phyloP scores from a whole-genome alignment of 495 filamentous ascomycete species.

The Neurospora tetrasperma region DNA sequence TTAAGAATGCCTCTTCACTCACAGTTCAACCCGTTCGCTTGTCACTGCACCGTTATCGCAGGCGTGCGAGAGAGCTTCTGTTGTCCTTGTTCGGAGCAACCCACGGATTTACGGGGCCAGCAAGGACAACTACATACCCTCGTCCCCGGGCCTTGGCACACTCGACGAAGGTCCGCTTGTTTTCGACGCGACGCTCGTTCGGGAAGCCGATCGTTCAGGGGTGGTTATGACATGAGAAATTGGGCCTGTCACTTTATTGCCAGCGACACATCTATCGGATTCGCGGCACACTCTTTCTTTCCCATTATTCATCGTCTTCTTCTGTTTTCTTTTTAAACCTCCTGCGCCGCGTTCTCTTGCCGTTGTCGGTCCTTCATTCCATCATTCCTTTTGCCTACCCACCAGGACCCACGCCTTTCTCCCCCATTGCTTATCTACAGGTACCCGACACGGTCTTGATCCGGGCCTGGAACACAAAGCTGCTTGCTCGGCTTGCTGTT shows the following conservation, averaged over 20 bases:
- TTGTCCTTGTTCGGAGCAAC: background rate
- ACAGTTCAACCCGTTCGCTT: background rate
- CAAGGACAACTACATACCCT: background rate
- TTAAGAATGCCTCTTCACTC: background rate
- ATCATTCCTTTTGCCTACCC: background rate
- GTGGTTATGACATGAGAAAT: background rate
- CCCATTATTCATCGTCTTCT: background rate
- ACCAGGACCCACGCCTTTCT: background rate
- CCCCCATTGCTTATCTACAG: background rate
- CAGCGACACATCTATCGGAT: background rate
- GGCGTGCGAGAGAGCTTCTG: background rate
- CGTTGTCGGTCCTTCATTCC: background rate
- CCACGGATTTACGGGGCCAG: background rate
- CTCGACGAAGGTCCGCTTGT: background rate
- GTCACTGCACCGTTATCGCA: background rate
- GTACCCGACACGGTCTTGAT: background rate
- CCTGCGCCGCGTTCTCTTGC: background rate
- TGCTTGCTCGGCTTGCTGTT: background rate
- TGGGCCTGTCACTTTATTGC: background rate
- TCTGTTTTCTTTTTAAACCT: background rate
- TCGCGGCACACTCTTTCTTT: background rate
- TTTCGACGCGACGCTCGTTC: background rate
- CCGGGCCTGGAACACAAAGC: background rate
- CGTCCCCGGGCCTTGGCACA: background rate
- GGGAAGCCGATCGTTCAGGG: background rate